Evolutionary conservation across 495 filamentous ascomycete genomes (phyloP).

Genomic region (Clohesyomyces aquaticus): DNA sequence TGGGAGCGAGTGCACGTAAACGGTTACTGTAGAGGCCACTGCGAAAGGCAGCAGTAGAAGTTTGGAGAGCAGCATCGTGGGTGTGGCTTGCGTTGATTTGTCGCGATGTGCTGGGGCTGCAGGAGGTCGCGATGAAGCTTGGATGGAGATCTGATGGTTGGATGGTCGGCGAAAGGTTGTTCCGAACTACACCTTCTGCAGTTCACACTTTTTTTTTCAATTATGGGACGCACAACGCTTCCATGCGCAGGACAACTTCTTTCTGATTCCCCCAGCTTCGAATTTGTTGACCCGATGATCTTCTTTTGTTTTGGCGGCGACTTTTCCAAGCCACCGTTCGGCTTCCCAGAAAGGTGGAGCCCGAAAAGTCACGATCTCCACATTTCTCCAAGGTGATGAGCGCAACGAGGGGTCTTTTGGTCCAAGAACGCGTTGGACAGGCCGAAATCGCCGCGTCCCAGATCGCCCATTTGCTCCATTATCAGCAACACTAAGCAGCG

Average conservation of each 20-base stretch:
- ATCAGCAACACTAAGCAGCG: conserved; percentile 13
- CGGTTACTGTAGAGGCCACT: conserved; percentile 32
- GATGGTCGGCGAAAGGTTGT: conserved; percentile 6
- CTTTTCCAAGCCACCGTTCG: neutral
- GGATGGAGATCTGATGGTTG: no score
- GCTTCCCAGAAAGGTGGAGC: conserved; percentile 24
- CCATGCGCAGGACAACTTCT: neutral
- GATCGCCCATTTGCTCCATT: conserved; percentile 5
- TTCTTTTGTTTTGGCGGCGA: conserved; percentile 11
- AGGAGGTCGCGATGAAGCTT: neutral
- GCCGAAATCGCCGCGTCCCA: neutral
- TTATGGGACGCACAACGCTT: neutral
- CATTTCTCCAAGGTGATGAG: neutral
- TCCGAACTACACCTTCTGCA: neutral
- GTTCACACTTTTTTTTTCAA: neutral
- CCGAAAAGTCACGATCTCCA: conserved; percentile 28
- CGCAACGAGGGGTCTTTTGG: neutral
- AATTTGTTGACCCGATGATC: neutral
- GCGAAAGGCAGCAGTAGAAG: conserved; percentile 35
- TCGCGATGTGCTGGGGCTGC: neutral
- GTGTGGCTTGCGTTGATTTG: neutral
- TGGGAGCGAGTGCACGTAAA: conserved; percentile 32
- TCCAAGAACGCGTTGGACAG: neutral
- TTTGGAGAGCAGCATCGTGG: conserved; percentile 29
- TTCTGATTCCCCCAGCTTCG: neutral